Evolutionary conservation across 371 early-diverging fungal genomes (phyloP).

Genomic region (Sporodiniella umbellata): DNA sequence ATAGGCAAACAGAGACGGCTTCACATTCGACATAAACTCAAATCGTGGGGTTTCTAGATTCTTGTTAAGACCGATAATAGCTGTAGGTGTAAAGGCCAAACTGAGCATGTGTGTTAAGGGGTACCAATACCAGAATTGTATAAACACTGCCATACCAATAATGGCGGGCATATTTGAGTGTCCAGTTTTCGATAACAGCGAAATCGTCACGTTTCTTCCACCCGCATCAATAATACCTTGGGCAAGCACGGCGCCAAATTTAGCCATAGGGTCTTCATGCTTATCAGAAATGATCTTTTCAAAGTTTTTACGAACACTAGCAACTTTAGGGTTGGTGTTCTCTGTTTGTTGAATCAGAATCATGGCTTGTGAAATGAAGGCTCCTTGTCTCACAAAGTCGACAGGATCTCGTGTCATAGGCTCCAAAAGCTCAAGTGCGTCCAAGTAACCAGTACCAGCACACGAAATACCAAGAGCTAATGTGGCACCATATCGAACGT

Average conservation of each 20-base stretch:
- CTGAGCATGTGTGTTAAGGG: slow-evolving; percentile 95
- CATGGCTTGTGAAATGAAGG: slow-evolving; percentile 97
- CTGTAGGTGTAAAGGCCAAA: slow-evolving; percentile 93
- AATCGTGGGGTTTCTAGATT: slow-evolving; percentile 87
- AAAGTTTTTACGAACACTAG: slow-evolving; percentile 79
- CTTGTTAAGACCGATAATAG: slow-evolving; percentile 91
- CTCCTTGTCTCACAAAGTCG: slow-evolving; percentile 98
- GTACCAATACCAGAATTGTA: slow-evolving; percentile 99
- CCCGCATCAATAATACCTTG: slow-evolving; percentile 98
- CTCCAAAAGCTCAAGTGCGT: slow-evolving; percentile 95
- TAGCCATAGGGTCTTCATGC: slow-evolving; percentile 91
- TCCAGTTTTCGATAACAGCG: slow-evolving; percentile 86
- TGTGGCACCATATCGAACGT: slow-evolving; percentile 97
- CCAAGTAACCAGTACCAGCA: slow-evolving; percentile 91
- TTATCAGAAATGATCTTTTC: slow-evolving; percentile 91
- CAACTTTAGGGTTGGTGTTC: slow-evolving; percentile 70
- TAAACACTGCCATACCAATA: slow-evolving; percentile 95
- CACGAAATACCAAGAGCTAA: slow-evolving; percentile 98
- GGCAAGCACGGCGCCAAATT: slow-evolving; percentile 97
- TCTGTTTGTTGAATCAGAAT: slow-evolving; percentile 97
- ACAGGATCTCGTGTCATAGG: slow-evolving; percentile 97
- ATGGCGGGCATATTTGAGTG: slow-evolving; percentile 92
- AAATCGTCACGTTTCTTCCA: slow-evolving; percentile 96
- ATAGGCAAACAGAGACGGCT: slow-evolving; percentile 90
- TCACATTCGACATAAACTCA: slow-evolving; percentile 79